These are phyloP conservation scores for Tetradesmus lagerheimii DNA, from an alignment of 139 green algal genomes.

Conservation along the genomic window DNA sequence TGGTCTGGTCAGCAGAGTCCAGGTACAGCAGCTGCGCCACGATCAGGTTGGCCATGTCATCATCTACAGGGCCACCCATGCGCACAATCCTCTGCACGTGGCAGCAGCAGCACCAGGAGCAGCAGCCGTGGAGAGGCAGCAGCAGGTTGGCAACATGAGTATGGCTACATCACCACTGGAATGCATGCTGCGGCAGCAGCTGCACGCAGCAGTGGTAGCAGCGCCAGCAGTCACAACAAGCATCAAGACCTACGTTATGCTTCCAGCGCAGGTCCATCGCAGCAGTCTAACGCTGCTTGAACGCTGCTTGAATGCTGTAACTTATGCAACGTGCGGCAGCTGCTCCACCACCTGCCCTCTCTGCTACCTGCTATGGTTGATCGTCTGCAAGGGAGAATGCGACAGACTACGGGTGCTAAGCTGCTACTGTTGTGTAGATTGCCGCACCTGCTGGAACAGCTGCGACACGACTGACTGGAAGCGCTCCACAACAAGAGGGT, in stretches of 20 bases:
- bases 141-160: neutral
- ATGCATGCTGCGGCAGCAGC: too few relatives aligned
- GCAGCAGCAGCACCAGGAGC: slow-evolving; percentile 20
- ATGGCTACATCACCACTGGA: too few relatives aligned
- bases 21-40: slow-evolving; percentile 98
- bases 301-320: too few relatives aligned
- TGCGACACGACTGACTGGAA: slow-evolving; percentile 98
- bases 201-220: neutral
- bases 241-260: slow-evolving; percentile 16
- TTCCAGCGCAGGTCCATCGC: neutral
- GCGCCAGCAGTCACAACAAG: too few relatives aligned
- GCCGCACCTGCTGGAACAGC: slow-evolving; percentile 94
- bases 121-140: neutral
- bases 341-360: too few relatives aligned
- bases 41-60: slow-evolving; percentile 99
- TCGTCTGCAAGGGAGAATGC: too few relatives aligned
- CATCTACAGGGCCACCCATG: slow-evolving; percentile 97
- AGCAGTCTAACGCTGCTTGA: too few relatives aligned
- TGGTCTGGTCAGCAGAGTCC: slow-evolving; percentile 83
- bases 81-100: slow-evolving; percentile 92
- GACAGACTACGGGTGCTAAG: too few relatives aligned
- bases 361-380: too few relatives aligned
- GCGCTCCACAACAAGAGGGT: slow-evolving; percentile 94
- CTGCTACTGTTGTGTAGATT: neutral
- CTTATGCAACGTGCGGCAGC: too few relatives aligned